These are phyloP conservation scores for Castanea crenata DNA, from an alignment of 306 rosid genomes.

Conservation along the genomic window DNA sequence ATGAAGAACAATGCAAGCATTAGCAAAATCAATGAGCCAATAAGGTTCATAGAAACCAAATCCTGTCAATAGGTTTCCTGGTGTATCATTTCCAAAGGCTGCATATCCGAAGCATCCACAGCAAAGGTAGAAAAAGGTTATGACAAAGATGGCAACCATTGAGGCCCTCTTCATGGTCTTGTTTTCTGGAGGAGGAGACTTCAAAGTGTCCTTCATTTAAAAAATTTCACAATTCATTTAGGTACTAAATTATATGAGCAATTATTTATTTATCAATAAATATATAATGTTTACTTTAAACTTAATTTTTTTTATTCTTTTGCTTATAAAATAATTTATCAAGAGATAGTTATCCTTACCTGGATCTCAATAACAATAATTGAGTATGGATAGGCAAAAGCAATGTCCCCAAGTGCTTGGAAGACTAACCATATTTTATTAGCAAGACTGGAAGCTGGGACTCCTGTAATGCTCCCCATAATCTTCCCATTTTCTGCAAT, in stretches of 20 bases:
- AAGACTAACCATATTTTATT: constrained; percentile 61
- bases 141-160: constrained; percentile 36
- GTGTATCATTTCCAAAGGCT: constrained; percentile 68
- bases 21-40: constrained; percentile 75
- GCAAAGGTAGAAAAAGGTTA: constrained; percentile 61
- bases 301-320: not conserved
- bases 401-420: constrained; percentile 90
- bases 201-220: constrained; percentile 75
- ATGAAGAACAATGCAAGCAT: constrained; percentile 68
- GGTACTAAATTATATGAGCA: not conserved
- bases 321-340: not conserved
- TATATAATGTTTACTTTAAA: not conserved
- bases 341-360: constrained; percentile 32
- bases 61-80: constrained; percentile 73
- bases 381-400: constrained; percentile 81
- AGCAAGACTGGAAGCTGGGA: constrained; percentile 34
- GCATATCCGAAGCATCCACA: constrained; percentile 80
- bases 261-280: too few species aligned
- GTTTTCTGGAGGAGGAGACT: constrained; percentile 79
- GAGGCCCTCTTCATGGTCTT: constrained; percentile 60
- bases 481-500: constrained; percentile 59
- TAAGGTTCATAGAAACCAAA: constrained; percentile 43
- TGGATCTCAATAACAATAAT: constrained; percentile 83
- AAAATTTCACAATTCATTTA: constrained; percentile 9
- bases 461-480: constrained; percentile 56